Percentiles rank a stretch among this genome's conserved stretches.
These are phyloP conservation scores for Blastomyces parvus DNA, from an alignment of 2,329 filamentous ascomycete genomes.

Conservation along the genomic window DNA sequence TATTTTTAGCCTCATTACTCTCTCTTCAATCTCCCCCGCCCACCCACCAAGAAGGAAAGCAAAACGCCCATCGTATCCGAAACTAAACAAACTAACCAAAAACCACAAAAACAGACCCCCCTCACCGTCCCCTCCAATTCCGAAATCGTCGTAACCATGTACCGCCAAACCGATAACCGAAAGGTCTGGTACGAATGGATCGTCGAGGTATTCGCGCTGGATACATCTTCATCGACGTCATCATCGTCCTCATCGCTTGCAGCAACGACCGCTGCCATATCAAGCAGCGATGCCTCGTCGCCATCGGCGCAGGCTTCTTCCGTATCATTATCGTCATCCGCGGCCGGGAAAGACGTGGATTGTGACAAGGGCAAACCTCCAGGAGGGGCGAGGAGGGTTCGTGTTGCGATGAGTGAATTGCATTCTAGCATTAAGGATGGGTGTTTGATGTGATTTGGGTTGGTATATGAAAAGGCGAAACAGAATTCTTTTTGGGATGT, in stretches of 20 bases:
- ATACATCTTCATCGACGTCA: conserved; percentile 13
- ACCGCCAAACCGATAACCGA: conserved; percentile 86
- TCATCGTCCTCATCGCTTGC: conserved; percentile 1
- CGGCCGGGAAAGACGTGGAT: conserved; percentile 17
- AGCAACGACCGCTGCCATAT: conserved; percentile 9
- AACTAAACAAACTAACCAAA: neutral
- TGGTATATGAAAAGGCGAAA: neutral
- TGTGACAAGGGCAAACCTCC: conserved; percentile 16
- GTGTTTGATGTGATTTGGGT: conserved; percentile 36
- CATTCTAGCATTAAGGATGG: conserved; percentile 43
- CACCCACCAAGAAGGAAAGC: neutral
- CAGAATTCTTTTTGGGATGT: too few species aligned
- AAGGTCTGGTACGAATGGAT: conserved; percentile 99
- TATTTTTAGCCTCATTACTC: neutral
- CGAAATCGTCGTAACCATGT: conserved; percentile 86
- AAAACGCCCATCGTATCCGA: too few species aligned
- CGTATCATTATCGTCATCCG: neutral
- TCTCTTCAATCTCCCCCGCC: neutral
- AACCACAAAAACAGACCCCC: conserved; percentile 53
- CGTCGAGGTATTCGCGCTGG: conserved; percentile 63
- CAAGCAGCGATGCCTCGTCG: conserved; percentile 16
- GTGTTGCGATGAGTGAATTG: conserved; percentile 38
- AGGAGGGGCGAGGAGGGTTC: conserved; percentile 9
- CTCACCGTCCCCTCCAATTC: conserved; percentile 75
- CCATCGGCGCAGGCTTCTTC: conserved; percentile 3